Percentiles rank a stretch among this genome's conserved stretches.
phyloP scores from a whole-genome alignment of 1,139 yeast genomes.

The Saccharomyces hybrid region DNA sequence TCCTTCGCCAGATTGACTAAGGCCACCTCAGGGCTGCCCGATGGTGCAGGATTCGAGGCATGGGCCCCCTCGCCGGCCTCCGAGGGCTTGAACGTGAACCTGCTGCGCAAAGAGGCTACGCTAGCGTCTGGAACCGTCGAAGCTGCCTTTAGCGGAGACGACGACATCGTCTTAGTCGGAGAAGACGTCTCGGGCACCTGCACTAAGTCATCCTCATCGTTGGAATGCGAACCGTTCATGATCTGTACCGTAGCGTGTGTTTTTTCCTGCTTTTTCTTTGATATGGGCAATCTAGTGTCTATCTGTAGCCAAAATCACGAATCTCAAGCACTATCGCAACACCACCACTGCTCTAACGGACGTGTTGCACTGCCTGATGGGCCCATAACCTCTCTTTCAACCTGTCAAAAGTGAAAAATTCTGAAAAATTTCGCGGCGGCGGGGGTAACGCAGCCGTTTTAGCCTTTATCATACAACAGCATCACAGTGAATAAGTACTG shows the following conservation, averaged over 20 bases:
- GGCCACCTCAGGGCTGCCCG: slow-evolving; percentile 9
- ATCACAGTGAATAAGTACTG: not conserved
- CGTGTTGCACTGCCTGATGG: slow-evolving; percentile 1
- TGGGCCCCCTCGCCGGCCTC: slow-evolving; percentile 1
- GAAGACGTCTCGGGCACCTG: slow-evolving; percentile 47
- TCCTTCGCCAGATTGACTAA: slow-evolving; percentile 17
- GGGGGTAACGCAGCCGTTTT: not conserved
- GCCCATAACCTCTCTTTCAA: not conserved
- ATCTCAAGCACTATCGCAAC: not conserved
- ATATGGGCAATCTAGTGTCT: not conserved
- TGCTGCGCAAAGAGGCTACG: slow-evolving; percentile 15
- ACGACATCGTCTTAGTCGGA: slow-evolving; percentile 17
- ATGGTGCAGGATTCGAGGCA: not conserved
- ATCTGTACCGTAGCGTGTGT: not conserved
- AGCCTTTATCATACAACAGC: not conserved
- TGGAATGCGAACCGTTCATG: not conserved
- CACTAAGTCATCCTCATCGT: slow-evolving; percentile 20
- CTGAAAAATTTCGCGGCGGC: not conserved
- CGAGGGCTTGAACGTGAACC: slow-evolving; percentile 25
- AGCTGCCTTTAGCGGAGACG: slow-evolving; percentile 25
- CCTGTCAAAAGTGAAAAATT: not conserved
- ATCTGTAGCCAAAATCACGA: not conserved
- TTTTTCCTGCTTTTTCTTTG: not conserved
- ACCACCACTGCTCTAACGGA: not conserved
- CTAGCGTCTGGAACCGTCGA: not conserved